Evolutionary conservation across 192 early-diverging fungal genomes (phyloP).

Genomic region (Entomortierella beljakovae): DNA sequence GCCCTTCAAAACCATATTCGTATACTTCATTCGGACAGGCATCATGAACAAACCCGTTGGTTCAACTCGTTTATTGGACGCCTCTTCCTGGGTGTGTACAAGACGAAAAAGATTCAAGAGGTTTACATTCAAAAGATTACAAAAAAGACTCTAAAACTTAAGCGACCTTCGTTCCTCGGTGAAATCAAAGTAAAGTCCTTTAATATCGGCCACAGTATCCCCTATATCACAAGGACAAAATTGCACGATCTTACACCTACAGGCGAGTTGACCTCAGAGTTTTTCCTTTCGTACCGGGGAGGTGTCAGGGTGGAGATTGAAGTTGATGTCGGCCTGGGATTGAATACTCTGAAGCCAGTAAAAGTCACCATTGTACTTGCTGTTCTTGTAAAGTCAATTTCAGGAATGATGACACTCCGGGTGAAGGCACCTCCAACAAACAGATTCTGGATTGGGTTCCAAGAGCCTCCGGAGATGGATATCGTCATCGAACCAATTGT

Average conservation of each 20-base stretch:
- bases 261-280: constrained; percentile 81
- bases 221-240: constrained; percentile 82
- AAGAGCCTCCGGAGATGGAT: constrained; percentile 81
- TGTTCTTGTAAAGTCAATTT: constrained; percentile 77
- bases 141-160: constrained; percentile 74
- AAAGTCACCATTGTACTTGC: constrained; percentile 84
- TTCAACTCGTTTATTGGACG: constrained; percentile 87
- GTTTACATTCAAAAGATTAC: constrained; percentile 76
- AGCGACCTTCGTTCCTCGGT: constrained; percentile 79
- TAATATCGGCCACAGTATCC: constrained; percentile 81
- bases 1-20: constrained; percentile 51
- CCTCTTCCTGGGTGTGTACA: constrained; percentile 81
- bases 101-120: constrained; percentile 69
- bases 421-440: constrained; percentile 88
- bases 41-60: constrained; percentile 69
- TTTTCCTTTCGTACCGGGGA: constrained; percentile 84
- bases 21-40: constrained; percentile 63
- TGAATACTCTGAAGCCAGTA: constrained; percentile 60
- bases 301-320: constrained; percentile 83
- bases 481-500: constrained; percentile 86
- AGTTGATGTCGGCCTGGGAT: constrained; percentile 61
- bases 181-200: constrained; percentile 86
- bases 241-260: constrained; percentile 72
- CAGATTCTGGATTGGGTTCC: constrained; percentile 91
- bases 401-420: constrained; percentile 82